Evolutionary conservation across 441 rosid genomes (phyloP).

Genomic region (Geranium incanum): DNA sequence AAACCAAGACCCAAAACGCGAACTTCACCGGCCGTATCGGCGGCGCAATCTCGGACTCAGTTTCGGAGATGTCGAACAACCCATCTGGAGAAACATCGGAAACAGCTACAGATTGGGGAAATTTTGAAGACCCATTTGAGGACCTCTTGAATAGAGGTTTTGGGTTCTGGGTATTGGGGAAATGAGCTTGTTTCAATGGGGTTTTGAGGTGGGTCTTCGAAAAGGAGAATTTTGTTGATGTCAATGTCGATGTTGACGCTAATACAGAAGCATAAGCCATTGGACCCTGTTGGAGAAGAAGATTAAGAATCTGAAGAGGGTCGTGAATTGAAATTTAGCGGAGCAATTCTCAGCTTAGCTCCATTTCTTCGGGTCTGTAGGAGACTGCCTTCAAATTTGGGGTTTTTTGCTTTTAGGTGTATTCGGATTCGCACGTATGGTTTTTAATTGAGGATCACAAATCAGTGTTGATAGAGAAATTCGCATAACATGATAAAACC

Average conservation of each 20-base stretch:
- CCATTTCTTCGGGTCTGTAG: neutral
- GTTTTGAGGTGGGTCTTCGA: slow-evolving; percentile 30
- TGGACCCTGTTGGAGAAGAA: neutral
- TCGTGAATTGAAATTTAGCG: neutral
- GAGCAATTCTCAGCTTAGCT: neutral
- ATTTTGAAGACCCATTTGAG: slow-evolving; percentile 24
- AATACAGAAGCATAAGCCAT: slow-evolving; percentile 43
- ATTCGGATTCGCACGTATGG: neutral
- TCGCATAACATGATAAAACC: too few species aligned
- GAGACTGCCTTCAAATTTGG: neutral
- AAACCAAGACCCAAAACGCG: slow-evolving; percentile 48
- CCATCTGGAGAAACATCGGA: slow-evolving; percentile 28
- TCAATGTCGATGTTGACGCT: slow-evolving; percentile 18
- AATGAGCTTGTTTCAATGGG: slow-evolving; percentile 17
- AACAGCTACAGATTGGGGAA: slow-evolving; percentile 4
- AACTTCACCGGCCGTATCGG: slow-evolving; percentile 35
- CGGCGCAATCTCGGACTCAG: slow-evolving; percentile 26
- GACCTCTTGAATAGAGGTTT: slow-evolving; percentile 13
- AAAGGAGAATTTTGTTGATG: slow-evolving; percentile 24
- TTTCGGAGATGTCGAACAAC: slow-evolving; percentile 29
- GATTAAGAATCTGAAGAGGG: neutral
- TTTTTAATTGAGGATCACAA: too few species aligned
- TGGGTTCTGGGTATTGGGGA: slow-evolving; percentile 13
- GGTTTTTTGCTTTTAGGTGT: neutral
- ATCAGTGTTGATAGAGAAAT: too few species aligned